Percentiles rank a stretch among this genome's conserved stretches.
These are phyloP conservation scores for Pestalotiopsis sp. DNA, from an alignment of 2,329 filamentous ascomycete genomes.

Conservation along the genomic window DNA sequence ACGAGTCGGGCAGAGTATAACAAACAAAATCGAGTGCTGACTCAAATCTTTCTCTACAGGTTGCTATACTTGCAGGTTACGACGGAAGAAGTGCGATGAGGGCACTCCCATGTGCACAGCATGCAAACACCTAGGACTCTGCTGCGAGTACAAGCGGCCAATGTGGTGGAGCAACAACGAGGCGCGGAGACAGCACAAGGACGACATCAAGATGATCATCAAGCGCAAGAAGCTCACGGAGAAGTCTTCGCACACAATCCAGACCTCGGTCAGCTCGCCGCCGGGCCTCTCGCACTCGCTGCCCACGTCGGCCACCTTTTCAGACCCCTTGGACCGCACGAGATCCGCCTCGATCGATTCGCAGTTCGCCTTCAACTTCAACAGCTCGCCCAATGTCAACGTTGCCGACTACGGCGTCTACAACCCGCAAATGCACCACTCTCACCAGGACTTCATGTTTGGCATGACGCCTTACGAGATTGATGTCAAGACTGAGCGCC, in stretches of 20 bases:
- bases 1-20: constrained; percentile 18
- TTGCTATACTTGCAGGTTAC: constrained; percentile 70
- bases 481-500: constrained; percentile 92
- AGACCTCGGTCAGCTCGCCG: constrained; percentile 66
- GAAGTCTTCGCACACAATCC: constrained; percentile 68
- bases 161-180: constrained; percentile 98
- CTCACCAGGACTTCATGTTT: constrained; percentile 59
- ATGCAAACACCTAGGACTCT: constrained; percentile 76
- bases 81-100: constrained; percentile 73
- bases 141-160: constrained; percentile 95
- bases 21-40: constrained; percentile 32
- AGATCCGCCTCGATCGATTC: constrained; percentile 81
- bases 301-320: constrained; percentile 79
- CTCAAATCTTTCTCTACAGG: constrained; percentile 42
- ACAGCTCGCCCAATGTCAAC: constrained; percentile 57
- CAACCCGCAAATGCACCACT: constrained; percentile 61
- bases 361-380: constrained; percentile 78
- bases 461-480: constrained; percentile 81
- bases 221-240: constrained; percentile 94
- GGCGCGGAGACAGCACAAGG: constrained; percentile 83
- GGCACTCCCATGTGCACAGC: constrained; percentile 64
- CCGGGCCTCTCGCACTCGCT: constrained; percentile 81
- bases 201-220: constrained; percentile 95
- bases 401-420: constrained; percentile 62
- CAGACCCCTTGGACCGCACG: constrained; percentile 72